phyloP scores from a whole-genome alignment of 129 eudicot species.

The Scalesia atractyloides region DNA sequence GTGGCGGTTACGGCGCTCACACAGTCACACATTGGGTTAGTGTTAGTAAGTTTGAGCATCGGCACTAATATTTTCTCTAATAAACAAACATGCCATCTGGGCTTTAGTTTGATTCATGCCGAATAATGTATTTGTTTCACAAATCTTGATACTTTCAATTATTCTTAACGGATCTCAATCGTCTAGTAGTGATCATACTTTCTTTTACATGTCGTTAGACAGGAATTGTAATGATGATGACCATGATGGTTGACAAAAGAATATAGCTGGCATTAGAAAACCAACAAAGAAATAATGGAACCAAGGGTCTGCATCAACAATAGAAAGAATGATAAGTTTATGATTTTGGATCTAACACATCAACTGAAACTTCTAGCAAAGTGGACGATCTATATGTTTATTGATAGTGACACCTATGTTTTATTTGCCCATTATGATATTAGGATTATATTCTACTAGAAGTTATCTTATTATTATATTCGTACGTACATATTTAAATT shows the following conservation, averaged over 20 bases:
- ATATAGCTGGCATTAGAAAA: background rate
- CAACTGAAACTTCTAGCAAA: background rate
- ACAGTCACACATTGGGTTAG: too few species aligned
- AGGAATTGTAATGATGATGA: background rate
- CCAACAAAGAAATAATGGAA: background rate
- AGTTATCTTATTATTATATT: background rate
- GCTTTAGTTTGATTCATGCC: background rate
- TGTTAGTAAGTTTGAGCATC: too few species aligned
- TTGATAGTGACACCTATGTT: background rate
- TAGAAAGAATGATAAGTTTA: background rate
- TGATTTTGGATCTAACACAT: background rate
- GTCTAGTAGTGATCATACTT: background rate
- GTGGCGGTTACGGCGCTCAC: too few species aligned
- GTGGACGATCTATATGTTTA: background rate
- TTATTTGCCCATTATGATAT: background rate
- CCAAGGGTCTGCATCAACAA: background rate
- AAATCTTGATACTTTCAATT: background rate
- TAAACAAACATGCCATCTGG: background rate
- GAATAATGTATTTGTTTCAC: background rate
- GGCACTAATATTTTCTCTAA: background rate
- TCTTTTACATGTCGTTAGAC: background rate
- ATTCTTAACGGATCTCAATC: background rate
- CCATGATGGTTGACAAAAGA: background rate
- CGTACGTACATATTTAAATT: background rate
- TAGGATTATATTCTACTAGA: background rate